Percentiles rank a stretch among this genome's conserved stretches.
These are phyloP conservation scores for Biancaea sappan DNA, from an alignment of 306 rosid genomes.

Conservation along the genomic window DNA sequence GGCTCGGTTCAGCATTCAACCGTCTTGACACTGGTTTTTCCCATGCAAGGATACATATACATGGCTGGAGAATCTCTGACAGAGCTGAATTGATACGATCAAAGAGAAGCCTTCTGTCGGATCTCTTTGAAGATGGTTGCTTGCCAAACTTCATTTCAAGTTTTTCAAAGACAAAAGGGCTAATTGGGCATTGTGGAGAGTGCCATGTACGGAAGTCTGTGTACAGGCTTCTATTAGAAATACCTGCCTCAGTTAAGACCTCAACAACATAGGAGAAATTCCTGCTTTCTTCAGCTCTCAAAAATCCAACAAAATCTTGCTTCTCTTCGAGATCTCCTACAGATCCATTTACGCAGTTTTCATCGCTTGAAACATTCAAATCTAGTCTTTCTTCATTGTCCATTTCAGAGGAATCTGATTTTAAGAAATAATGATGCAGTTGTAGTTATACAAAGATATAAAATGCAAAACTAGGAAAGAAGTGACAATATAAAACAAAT, in stretches of 20 bases:
- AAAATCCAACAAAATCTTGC: conserved; percentile 38
- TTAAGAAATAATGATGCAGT: conserved; percentile 38
- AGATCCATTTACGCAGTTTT: conserved; percentile 53
- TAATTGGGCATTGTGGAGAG: conserved; percentile 62
- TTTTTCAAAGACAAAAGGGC: conserved; percentile 56
- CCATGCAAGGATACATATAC: conserved; percentile 53
- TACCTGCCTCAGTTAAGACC: conserved; percentile 64
- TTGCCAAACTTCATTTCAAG: conserved; percentile 83
- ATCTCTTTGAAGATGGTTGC: conserved; percentile 72
- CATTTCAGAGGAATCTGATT: conserved; percentile 58
- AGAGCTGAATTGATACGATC: conserved; percentile 71
- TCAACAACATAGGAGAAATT: conserved; percentile 77
- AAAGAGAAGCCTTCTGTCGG: conserved; percentile 77
- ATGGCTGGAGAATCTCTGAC: conserved; percentile 55
- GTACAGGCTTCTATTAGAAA: conserved; percentile 37
- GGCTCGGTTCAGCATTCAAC: conserved; percentile 41
- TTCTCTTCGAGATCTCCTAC: conserved; percentile 35
- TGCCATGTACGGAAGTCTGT: conserved; percentile 51
- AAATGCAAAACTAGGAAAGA: conserved; percentile 23
- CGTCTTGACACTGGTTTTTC: conserved; percentile 59
- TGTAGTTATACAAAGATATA: conserved; percentile 28
- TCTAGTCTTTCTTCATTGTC: conserved; percentile 64
- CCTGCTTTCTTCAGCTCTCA: conserved; percentile 63
- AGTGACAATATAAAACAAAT: conserved; percentile 16
- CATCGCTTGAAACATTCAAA: conserved; percentile 82